Evolutionary conservation across 2,329 filamentous ascomycete genomes (phyloP).

Genomic region (Phialophora expanda): DNA sequence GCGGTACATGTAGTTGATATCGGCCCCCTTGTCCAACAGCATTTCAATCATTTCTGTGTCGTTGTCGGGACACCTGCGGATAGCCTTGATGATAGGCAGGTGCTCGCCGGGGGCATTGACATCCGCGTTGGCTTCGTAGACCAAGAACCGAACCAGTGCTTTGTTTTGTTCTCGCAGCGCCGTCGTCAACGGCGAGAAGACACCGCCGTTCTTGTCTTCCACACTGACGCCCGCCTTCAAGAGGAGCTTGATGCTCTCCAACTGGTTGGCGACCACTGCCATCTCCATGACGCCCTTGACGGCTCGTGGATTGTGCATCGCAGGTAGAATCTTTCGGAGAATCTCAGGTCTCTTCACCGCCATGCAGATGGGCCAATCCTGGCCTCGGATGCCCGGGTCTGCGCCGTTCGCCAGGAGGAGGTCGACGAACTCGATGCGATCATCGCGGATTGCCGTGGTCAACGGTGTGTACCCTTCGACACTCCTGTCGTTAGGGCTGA

Average conservation of each 20-base stretch:
- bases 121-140: conserved; percentile 67
- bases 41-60: conserved; percentile 67
- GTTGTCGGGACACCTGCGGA: conserved; percentile 62
- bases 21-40: conserved; percentile 67
- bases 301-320: conserved; percentile 63
- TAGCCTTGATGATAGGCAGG: conserved; percentile 71
- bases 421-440: conserved; percentile 65
- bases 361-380: conserved; percentile 75
- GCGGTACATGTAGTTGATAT: conserved; percentile 71
- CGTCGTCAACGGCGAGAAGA: conserved; percentile 72
- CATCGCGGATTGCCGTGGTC: conserved; percentile 68
- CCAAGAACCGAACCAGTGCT: conserved; percentile 65
- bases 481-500: conserved; percentile 65
- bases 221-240: conserved; percentile 68
- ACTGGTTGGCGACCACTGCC: conserved; percentile 69
- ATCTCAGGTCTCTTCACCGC: conserved; percentile 67
- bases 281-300: conserved; percentile 72
- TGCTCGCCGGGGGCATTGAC: conserved; percentile 72
- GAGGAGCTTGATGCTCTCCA: conserved; percentile 70
- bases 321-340: conserved; percentile 63
- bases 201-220: conserved; percentile 73
- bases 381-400: conserved; percentile 66
- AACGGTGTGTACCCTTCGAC: conserved; percentile 65
- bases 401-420: conserved; percentile 64
- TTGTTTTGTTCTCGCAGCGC: conserved; percentile 68